Conservation (phyloP, 805 yeast species). For the Lipomyces starkeyi region DNA sequence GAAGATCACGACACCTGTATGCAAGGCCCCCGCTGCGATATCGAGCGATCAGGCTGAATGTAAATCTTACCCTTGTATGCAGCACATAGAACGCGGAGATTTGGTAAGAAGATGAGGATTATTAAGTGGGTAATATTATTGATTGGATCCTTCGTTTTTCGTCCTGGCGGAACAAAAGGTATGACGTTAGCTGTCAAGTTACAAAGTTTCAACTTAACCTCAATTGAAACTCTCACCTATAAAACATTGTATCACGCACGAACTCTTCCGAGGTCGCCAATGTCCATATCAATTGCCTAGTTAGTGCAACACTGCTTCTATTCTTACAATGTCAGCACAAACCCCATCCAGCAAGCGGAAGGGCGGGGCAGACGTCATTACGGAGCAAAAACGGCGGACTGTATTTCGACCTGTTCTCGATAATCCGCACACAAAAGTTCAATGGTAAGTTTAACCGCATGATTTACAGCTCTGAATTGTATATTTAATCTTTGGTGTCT, state of each 20-base stretch:
- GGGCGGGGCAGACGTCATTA: background rate
- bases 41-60: background rate
- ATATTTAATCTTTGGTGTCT: background rate
- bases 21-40: background rate
- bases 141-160: too few species aligned
- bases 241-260: too few species aligned
- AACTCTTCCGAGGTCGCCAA: background rate
- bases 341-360: background rate
- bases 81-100: background rate
- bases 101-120: background rate
- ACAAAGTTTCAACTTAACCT: too few species aligned
- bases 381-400: constrained; percentile 31
- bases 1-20: background rate
- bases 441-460: constrained; percentile 17
- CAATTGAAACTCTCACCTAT: too few species aligned
- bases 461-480: background rate
- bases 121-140: background rate
- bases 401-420: constrained; percentile 43
- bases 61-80: background rate
- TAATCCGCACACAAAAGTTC: constrained; percentile 38
- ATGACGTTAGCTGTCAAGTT: too few species aligned
- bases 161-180: too few species aligned
- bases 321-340: background rate
- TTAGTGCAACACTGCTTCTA: background rate
- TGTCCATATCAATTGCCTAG: background rate